Evolutionary conservation across 352 stramenopile species (phyloP), one percentile per base, ranked within the genome.

Genomic region (Globisporangium rhizosaccharum): DNA sequence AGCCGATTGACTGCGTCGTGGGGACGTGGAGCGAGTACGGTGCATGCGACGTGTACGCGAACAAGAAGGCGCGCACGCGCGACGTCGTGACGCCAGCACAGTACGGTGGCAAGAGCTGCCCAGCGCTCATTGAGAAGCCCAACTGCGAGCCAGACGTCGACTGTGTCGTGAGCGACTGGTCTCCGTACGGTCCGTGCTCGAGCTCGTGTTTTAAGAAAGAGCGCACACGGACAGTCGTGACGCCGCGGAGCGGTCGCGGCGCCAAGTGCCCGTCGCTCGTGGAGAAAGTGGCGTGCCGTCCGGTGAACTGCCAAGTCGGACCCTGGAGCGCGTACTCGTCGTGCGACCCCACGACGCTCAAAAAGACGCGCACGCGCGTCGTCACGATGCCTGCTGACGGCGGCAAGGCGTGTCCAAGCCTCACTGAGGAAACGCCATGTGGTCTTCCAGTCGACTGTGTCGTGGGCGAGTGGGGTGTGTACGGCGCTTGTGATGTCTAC

Each of bases 131-230:
- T 9, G 61, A 87, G 26, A 59, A 51, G 5, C 48, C 66, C 14
- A 65, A 67, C 28, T 88, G 79, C 56, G 69, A 60, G 9, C 68
- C 75, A 0, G 61, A 68, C 15, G 55, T 87, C 0, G 75, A 89
- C 65, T 91, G 82, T 52, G 62, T 80, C 48, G 70, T 88, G 17
- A 74, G 75, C n/a, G 68, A 82, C 17, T 91, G 76, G 76, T 54
- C 65, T 3, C 57, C 57, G 25, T 85, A 67, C 51, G 67, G 71
- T 11, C 41, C 30, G 1, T 88, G 78, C 53, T 72, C 62, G 33
- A 58, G 46, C 12, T 50, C 53, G 2, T 82, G 56, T 1, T 75
- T 70, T 57, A 64, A 69, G 49, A 70, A 72, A 7, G 72, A 68
- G 2, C 71, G 71, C 12, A 84, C 56, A 14, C 70, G 78, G 17